Evolutionary conservation across 148 eudicot species (phyloP).

Genomic region (Silene conica): DNA sequence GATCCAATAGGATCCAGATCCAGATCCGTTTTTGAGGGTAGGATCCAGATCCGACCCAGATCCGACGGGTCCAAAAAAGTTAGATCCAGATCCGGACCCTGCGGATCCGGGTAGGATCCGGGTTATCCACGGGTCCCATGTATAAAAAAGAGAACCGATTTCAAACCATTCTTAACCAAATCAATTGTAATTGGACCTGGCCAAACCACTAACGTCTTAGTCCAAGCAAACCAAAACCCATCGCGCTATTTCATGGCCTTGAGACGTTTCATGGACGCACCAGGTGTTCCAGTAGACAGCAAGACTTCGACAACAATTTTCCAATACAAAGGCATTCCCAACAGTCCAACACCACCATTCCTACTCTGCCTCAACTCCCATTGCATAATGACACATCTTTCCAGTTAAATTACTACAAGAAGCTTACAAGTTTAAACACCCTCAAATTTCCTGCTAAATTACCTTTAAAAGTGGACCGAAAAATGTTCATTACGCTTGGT

Average conservation of each 20-base stretch:
- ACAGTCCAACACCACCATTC: slow-evolving; percentile 37
- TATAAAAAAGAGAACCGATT: too few relatives aligned
- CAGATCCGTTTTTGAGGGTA: too few relatives aligned
- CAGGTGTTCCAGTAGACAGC: slow-evolving; percentile 38
- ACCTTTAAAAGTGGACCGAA: slow-evolving; percentile 43
- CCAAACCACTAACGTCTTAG: slow-evolving; percentile 56
- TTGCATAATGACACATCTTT: slow-evolving; percentile 41
- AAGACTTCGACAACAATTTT: slow-evolving; percentile 48
- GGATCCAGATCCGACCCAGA: too few relatives aligned
- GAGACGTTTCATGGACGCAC: slow-evolving; percentile 39
- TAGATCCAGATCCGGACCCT: too few relatives aligned
- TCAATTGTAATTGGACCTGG: slow-evolving; percentile 50
- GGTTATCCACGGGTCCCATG: too few relatives aligned
- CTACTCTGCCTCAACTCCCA: slow-evolving; percentile 43
- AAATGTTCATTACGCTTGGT: slow-evolving; percentile 38
- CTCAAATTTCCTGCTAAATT: slow-evolving; percentile 47
- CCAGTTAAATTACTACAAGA: slow-evolving; percentile 31
- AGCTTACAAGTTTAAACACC: slow-evolving; percentile 41
- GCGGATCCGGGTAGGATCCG: too few relatives aligned
- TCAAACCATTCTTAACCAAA: slow-evolving; percentile 43
- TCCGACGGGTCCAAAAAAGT: too few relatives aligned
- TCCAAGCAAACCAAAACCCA: slow-evolving; percentile 37
- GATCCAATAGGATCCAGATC: too few relatives aligned
- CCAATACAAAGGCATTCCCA: slow-evolving; percentile 50
- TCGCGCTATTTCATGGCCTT: slow-evolving; percentile 42